These are phyloP conservation scores for Umbilicaria muhlenbergii DNA, from an alignment of 495 filamentous ascomycete species.

Conservation along the genomic window DNA sequence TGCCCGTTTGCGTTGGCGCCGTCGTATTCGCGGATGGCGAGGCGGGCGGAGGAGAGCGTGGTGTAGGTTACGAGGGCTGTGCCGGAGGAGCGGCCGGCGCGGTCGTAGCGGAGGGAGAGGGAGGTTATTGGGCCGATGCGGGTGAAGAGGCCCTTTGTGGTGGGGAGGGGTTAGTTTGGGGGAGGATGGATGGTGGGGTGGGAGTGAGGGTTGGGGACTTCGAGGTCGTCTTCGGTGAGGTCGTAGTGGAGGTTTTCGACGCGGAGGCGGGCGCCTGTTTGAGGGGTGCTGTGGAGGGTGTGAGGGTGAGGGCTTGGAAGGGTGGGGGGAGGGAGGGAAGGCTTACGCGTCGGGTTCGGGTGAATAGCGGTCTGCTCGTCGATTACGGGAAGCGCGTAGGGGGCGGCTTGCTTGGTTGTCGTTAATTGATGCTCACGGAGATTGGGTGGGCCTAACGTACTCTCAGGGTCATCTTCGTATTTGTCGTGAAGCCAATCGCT, in stretches of 20 bases:
- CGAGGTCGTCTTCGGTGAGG: slow-evolving; percentile 69
- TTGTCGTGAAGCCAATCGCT: slow-evolving; percentile 90
- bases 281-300: slow-evolving; percentile 16
- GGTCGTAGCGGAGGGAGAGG: slow-evolving; percentile 69
- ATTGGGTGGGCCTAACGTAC: slow-evolving; percentile 20
- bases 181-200: not conserved
- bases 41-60: slow-evolving; percentile 46
- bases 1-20: slow-evolving; percentile 88
- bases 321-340: slow-evolving; percentile 1
- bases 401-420: slow-evolving; percentile 17
- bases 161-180: not conserved
- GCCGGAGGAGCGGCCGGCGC: slow-evolving; percentile 79
- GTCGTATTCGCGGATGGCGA: slow-evolving; percentile 68
- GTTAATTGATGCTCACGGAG: slow-evolving; percentile 17
- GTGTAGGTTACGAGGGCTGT: slow-evolving; percentile 74
- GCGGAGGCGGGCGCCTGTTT: slow-evolving; percentile 52
- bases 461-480: slow-evolving; percentile 50
- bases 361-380: slow-evolving; percentile 25
- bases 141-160: slow-evolving; percentile 58
- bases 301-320: slow-evolving; percentile 1
- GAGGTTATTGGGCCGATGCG: slow-evolving; percentile 58
- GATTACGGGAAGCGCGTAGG: slow-evolving; percentile 24
- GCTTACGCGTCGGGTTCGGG: slow-evolving; percentile 36
- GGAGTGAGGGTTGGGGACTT: slow-evolving; percentile 30
- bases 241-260: slow-evolving; percentile 94